phyloP scores from a whole-genome alignment of 371 early-diverging fungal genomes.

The Mucor racemosus region DNA sequence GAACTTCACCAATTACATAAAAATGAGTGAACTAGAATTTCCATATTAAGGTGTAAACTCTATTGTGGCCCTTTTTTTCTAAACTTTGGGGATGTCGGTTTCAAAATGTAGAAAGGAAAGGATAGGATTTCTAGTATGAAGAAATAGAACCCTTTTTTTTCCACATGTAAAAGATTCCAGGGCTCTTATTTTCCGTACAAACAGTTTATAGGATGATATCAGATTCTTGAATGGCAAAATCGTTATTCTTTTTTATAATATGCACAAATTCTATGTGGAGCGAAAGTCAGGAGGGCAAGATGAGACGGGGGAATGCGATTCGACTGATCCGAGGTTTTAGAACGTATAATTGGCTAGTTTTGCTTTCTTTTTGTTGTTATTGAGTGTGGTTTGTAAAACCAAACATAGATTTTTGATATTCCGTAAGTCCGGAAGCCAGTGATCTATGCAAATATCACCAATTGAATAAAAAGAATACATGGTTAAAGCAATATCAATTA shows the following conservation, averaged over 20 bases:
- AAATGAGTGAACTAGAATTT: background rate
- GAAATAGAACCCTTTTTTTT: background rate
- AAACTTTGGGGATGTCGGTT: background rate
- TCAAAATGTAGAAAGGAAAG: background rate
- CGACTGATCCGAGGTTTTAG: background rate
- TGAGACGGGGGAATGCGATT: background rate
- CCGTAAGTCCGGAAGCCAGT: background rate
- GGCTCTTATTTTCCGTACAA: background rate
- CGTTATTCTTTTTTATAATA: too few relatives aligned
- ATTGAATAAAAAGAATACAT: too few relatives aligned
- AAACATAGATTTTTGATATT: background rate
- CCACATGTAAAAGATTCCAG: background rate
- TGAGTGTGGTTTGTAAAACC: background rate
- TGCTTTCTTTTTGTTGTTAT: background rate
- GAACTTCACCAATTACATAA: slow-evolving; percentile 10
- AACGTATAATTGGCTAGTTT: background rate
- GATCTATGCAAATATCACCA: too few relatives aligned
- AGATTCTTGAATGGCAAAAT: too few relatives aligned
- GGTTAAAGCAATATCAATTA: too few relatives aligned
- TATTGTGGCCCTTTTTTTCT: background rate
- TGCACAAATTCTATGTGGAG: background rate
- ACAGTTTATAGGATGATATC: too few relatives aligned
- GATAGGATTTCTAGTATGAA: background rate
- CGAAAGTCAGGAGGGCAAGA: background rate
- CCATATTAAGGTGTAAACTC: slow-evolving; percentile 1